Percentiles rank a stretch among this genome's conserved stretches.
These are phyloP conservation scores for Aspergillus latus DNA, from an alignment of 2,329 filamentous ascomycete species.

Conservation along the genomic window DNA sequence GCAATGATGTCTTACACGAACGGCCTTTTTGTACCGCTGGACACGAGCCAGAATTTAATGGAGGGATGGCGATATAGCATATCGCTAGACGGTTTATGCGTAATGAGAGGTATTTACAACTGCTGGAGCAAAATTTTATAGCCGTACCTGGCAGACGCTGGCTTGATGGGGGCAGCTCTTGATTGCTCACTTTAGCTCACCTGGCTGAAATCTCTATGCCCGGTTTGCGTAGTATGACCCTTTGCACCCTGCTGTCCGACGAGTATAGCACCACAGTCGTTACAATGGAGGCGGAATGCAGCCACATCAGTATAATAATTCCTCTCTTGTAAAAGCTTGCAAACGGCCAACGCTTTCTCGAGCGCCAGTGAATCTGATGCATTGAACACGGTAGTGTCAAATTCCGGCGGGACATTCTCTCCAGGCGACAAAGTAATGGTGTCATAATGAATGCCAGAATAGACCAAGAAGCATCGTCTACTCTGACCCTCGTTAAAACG, in stretches of 20 bases:
- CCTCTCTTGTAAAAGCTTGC: slow-evolving; percentile 64
- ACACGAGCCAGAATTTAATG: not conserved
- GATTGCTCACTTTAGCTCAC: slow-evolving; percentile 28
- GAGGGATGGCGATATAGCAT: not conserved
- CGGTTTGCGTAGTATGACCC: slow-evolving; percentile 48
- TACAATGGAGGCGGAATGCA: slow-evolving; percentile 75
- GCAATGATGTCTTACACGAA: slow-evolving; percentile 14
- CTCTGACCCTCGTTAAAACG: slow-evolving; percentile 73
- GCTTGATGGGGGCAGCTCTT: no score
- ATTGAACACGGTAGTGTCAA: slow-evolving; percentile 76
- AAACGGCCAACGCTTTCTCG: slow-evolving; percentile 63
- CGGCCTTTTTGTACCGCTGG: not conserved
- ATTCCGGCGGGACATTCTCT: slow-evolving; percentile 64
- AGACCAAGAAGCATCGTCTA: slow-evolving; percentile 76
- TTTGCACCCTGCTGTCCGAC: slow-evolving; percentile 49
- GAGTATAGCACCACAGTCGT: slow-evolving; percentile 51
- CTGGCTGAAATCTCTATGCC: slow-evolving; percentile 53
- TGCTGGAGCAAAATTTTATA: not conserved
- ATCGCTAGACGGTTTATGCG: not conserved
- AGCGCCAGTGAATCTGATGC: slow-evolving; percentile 55
- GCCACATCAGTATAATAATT: slow-evolving; percentile 90
- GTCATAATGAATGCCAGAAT: slow-evolving; percentile 93
- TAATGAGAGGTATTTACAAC: not conserved
- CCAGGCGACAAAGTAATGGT: slow-evolving; percentile 73
- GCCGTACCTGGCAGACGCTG: not conserved